Conservation (phyloP, 257 asterid species). For the Asclepias syriaca region DNA sequence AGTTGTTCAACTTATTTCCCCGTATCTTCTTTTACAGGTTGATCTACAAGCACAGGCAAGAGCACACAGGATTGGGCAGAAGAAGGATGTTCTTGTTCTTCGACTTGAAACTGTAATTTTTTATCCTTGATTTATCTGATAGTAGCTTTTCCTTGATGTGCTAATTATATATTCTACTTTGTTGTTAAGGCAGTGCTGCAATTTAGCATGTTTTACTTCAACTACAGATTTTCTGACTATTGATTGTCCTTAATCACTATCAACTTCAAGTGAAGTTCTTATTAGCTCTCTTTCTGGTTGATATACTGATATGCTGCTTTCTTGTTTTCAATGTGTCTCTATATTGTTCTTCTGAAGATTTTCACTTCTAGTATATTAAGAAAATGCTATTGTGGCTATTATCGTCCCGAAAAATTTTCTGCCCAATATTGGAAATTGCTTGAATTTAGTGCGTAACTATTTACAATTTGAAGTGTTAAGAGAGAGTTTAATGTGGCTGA, state of each 20-base stretch:
- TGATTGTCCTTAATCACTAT: background rate
- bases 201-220: background rate
- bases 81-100: constrained; percentile 96
- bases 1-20: background rate
- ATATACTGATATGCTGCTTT: no score
- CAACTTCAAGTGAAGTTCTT: background rate
- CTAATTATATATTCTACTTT: background rate
- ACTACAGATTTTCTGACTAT: background rate
- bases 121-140: constrained; percentile 15
- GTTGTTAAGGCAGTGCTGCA: background rate
- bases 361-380: no score
- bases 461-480: background rate
- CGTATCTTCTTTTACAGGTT: constrained; percentile 51
- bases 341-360: no score
- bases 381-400: background rate
- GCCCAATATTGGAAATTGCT: background rate
- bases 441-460: background rate
- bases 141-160: constrained; percentile 1
- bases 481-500: background rate
- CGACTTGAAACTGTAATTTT: constrained; percentile 86
- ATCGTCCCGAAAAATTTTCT: background rate
- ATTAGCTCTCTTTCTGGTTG: background rate
- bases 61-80: constrained; percentile 99
- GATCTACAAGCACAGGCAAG: constrained; percentile 99
- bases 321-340: no score